Conservation (phyloP, 371 early-diverging fungal genomes). For the Furculomyces boomerangus region DNA sequence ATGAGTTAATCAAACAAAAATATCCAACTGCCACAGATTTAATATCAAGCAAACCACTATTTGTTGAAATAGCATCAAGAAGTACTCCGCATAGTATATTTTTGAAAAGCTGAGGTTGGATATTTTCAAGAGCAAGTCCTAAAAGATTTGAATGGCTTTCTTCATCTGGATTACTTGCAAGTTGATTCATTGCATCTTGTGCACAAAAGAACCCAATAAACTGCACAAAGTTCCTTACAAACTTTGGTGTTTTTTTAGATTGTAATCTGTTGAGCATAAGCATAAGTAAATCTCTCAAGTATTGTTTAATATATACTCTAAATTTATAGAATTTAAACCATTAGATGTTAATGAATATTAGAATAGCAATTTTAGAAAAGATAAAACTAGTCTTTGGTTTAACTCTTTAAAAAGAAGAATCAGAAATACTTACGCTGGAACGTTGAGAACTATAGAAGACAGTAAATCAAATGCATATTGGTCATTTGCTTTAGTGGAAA, state of each 20-base stretch:
- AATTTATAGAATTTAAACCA: neutral
- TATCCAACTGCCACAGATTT: neutral
- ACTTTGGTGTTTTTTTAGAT: slow-evolving; percentile 50
- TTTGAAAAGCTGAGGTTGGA: neutral
- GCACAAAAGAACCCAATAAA: neutral
- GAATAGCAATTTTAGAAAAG: neutral
- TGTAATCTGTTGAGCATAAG: slow-evolving; percentile 62
- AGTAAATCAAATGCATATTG: slow-evolving; percentile 71
- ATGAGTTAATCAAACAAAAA: neutral
- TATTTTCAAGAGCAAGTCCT: neutral
- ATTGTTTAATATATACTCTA: slow-evolving; percentile 27
- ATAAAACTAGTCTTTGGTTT: neutral
- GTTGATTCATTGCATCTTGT: neutral
- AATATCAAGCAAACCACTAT: neutral
- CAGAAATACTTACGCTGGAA: slow-evolving; percentile 50
- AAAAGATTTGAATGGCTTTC: neutral
- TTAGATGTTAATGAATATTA: neutral
- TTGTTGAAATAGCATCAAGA: neutral
- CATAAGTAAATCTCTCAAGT: slow-evolving; percentile 54
- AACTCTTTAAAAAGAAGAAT: too few relatives aligned
- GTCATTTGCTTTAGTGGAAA: slow-evolving; percentile 70
- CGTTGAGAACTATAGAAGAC: slow-evolving; percentile 30
- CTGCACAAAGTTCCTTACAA: slow-evolving; percentile 9
- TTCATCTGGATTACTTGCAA: neutral
- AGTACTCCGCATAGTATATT: neutral